A percentile compares a stretch with the other conserved stretches of the same genome.
Evolutionary conservation across 176 grass and related monocot genomes (phyloP).

Genomic region (Tillandsia leiboldiana): DNA sequence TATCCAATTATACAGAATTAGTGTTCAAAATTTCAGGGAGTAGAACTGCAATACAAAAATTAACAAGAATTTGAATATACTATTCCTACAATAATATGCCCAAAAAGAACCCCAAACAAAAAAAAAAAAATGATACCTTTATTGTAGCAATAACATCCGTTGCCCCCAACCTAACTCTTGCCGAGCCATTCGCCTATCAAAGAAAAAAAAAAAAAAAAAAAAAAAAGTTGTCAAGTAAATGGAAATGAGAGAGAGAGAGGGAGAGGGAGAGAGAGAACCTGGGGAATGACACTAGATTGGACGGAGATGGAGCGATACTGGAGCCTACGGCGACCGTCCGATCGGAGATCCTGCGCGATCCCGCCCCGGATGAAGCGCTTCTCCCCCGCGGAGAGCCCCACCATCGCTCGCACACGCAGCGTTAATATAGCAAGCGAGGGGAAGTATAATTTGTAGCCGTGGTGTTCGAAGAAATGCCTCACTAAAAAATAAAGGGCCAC

Average conservation of each 20-base stretch:
- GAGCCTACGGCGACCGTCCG: constrained; percentile 51
- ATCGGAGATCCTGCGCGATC: constrained; percentile 57
- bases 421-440: no score
- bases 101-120: no score
- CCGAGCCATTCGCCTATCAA: constrained; percentile 65
- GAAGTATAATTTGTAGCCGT: no score
- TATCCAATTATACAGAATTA: no score
- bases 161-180: constrained; percentile 53
- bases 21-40: no score
- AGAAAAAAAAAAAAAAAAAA: background rate
- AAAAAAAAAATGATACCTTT: constrained; percentile 37
- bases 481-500: no score
- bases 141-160: constrained; percentile 82
- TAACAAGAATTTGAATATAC: background rate
- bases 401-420: constrained; percentile 28
- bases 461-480: no score
- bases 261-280: constrained; percentile 29
- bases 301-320: constrained; percentile 61
- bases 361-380: constrained; percentile 57
- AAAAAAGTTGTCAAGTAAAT: background rate
- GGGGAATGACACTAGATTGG: constrained; percentile 71
- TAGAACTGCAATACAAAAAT: no score
- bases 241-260: background rate
- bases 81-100: background rate
- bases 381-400: constrained; percentile 69